Conservation (phyloP, 225 moss, liverwort and hornwort genomes). For the Neckera pumila region DNA sequence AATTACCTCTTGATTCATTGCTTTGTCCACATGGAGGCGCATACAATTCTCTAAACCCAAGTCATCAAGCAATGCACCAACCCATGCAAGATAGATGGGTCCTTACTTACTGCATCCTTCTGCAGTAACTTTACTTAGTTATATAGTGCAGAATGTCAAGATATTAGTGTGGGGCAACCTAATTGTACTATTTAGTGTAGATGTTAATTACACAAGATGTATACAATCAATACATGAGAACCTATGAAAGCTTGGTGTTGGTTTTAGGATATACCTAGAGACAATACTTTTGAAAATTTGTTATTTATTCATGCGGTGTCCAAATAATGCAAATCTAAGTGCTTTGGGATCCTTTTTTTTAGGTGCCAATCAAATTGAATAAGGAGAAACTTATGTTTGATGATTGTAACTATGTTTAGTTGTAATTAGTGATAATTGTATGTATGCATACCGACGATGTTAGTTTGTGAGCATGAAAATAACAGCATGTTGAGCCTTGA, state of each 20-base stretch:
- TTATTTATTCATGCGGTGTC: not conserved
- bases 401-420: not conserved
- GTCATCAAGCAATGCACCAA: too few relatives aligned
- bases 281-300: not conserved
- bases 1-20: too few relatives aligned
- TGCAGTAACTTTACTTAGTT: too few relatives aligned
- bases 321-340: not conserved
- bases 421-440: not conserved
- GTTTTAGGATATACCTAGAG: not conserved
- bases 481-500: too few relatives aligned
- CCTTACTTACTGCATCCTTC: too few relatives aligned
- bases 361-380: not conserved
- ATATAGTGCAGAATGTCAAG: too few relatives aligned
- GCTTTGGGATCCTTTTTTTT: not conserved
- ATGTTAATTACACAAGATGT: not conserved
- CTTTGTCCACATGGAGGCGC: too few relatives aligned
- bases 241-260: not conserved
- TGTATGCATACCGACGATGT: not conserved
- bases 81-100: too few relatives aligned
- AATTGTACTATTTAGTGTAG: too few relatives aligned
- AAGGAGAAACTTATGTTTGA: not conserved
- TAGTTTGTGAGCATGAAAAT: too few relatives aligned
- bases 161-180: too few relatives aligned
- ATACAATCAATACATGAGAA: not conserved
- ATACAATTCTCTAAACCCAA: too few relatives aligned